Evolutionary conservation across 306 rosid genomes (phyloP).

Genomic region (Ammopiptanthus mongolicus): DNA sequence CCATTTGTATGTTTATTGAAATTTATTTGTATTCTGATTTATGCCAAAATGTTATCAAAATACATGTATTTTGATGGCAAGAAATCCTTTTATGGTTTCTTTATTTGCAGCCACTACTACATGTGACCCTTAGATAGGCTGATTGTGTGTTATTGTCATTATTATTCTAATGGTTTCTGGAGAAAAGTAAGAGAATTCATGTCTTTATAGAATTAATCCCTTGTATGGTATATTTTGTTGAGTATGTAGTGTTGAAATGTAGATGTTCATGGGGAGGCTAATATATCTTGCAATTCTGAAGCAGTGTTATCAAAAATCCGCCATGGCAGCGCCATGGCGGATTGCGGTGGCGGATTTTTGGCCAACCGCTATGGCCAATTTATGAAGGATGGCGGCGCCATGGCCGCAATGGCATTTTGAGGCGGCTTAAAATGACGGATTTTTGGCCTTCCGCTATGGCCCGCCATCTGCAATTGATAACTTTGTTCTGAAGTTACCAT

Average conservation of each 20-base stretch:
- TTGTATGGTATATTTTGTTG: background rate
- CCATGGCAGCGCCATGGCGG: too few species aligned
- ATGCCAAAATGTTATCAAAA: background rate
- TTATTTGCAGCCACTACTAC: background rate
- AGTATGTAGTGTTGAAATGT: conserved; percentile 4
- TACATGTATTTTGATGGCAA: background rate
- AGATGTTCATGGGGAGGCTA: background rate
- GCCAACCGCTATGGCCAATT: too few species aligned
- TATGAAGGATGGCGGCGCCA: too few species aligned
- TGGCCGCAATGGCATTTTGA: too few species aligned
- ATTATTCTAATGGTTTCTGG: background rate
- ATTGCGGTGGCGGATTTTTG: too few species aligned
- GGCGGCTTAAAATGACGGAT: too few species aligned
- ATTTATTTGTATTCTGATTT: background rate
- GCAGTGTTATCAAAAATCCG: too few species aligned
- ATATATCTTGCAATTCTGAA: conserved; percentile 4
- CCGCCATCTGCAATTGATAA: too few species aligned
- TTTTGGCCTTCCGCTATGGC: too few species aligned
- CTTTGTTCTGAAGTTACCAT: conserved; percentile 3
- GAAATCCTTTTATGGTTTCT: background rate
- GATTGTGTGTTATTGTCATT: background rate
- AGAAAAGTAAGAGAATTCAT: background rate
- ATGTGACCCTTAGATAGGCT: background rate
- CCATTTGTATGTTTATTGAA: background rate
- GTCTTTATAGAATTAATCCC: background rate